A percentile compares a stretch with the other conserved stretches of the same genome.
Conservation (phyloP, 345 rosid genomes). For the Kernera saxatilis region DNA sequence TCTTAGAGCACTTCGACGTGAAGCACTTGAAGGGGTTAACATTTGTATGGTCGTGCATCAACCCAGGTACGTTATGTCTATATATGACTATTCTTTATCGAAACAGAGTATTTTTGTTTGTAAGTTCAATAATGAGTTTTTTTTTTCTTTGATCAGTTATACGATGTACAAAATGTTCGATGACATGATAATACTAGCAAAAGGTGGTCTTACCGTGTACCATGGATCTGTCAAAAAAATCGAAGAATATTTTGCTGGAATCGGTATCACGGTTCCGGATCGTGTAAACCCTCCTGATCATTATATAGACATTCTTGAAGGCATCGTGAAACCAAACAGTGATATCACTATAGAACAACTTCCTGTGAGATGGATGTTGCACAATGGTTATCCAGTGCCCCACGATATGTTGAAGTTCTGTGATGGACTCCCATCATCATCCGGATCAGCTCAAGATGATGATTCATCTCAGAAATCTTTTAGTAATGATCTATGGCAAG, state of each 20-base stretch:
- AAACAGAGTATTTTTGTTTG: too few species aligned
- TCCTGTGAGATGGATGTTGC: conserved; percentile 88
- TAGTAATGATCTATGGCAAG: conserved; percentile 52
- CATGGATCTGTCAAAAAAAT: conserved; percentile 75
- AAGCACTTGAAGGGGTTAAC: conserved; percentile 90
- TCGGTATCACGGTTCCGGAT: conserved; percentile 73
- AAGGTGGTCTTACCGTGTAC: conserved; percentile 79
- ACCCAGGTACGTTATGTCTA: conserved; percentile 56
- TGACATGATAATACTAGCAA: conserved; percentile 81
- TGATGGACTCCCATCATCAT: conserved; percentile 41
- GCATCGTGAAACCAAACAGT: conserved; percentile 51
- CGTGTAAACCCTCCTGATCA: conserved; percentile 90
- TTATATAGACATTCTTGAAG: conserved; percentile 80
- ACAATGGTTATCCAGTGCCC: conserved; percentile 74
- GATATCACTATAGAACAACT: conserved; percentile 58
- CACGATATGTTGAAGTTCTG: conserved; percentile 62
- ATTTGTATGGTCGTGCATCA: conserved; percentile 87
- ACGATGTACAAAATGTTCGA: conserved; percentile 88
- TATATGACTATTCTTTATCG: too few species aligned
- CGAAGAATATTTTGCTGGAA: conserved; percentile 71
- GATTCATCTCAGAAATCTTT: conserved; percentile 36
- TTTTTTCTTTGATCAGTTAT: conserved; percentile 35
- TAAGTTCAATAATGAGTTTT: neutral
- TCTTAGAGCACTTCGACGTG: conserved; percentile 77
- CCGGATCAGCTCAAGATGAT: conserved; percentile 23